Base-by-base conservation (phyloP, 139 green algal genomes). In the Yamagishiella unicocca region DNA sequence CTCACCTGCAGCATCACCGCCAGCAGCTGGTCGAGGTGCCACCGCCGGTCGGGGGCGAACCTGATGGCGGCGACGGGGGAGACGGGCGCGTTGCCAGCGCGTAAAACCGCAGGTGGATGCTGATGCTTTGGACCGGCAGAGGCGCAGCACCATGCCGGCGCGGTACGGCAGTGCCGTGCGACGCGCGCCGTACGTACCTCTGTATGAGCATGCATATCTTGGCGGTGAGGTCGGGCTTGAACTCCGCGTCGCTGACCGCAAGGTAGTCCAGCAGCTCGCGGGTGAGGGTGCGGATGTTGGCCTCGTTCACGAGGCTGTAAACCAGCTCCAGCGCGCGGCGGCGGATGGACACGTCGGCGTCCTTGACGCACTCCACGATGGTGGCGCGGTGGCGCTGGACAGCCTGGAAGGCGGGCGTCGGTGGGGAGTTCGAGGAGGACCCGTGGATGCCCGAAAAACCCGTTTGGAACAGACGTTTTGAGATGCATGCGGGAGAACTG, bases 331-430 rank as follows among this genome's bases (percentile, higher is more conserved):
- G 93, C 17, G 98, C 98, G 1, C 95, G 88, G 8, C 95, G 76
- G 10, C 95, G 90, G 88, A 98, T 98, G 73, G 89, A 95, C 25
- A 96, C 91, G 89, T 98, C 95, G 21, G 91, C 90, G 78, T 96
- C 96, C 90, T 98, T 98, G 37, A 99, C 97, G 80, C 98, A 99
- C 67, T 99, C 97, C 35, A 99, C 96, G 80, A 99, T 97, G 82
- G 96, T 99, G 62, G 90, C 89, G 68, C 97, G 95, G 90, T 99
- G 98, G 27, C 98, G 93, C 93, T 99, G 97, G 50, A 99, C 97
- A 0, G 98, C 97, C 88, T 98, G 94, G 25, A 40, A 4, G 21
- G 3, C 22, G 40, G 70, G 58, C 14, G 58, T 6, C 19, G 58
- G 58, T n/a, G n/a, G n/a, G n/a, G n/a, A n/a, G n/a, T n/a, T n/a